Percentiles rank a stretch among this genome's conserved stretches.
Evolutionary conservation across 208 protist genomes (phyloP).

Genomic region (Naegleria lovaniensis): DNA sequence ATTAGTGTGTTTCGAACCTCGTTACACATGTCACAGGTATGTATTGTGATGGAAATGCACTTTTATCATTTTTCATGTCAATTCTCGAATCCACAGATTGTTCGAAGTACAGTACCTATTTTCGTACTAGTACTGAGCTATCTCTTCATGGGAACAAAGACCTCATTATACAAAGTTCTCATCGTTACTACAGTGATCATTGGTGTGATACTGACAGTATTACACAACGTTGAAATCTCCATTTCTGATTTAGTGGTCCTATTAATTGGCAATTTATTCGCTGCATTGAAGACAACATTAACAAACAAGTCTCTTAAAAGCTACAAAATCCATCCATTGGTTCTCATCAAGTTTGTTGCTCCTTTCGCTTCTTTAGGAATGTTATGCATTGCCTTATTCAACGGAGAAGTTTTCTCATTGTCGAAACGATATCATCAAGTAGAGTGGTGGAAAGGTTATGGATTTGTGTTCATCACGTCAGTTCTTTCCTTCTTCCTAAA

Average conservation of each 20-base stretch:
- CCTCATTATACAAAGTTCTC: background rate
- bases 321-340: conserved; percentile 3
- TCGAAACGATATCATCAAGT: background rate
- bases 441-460: background rate
- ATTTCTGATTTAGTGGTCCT: background rate
- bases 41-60: no score
- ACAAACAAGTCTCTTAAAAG: background rate
- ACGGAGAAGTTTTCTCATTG: background rate
- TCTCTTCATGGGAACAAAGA: background rate
- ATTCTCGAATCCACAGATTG: no score
- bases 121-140: background rate
- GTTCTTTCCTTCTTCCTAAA: background rate
- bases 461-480: background rate
- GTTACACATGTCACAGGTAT: background rate
- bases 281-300: background rate
- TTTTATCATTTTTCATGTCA: no score
- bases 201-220: background rate
- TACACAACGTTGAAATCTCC: background rate
- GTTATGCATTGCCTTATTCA: background rate
- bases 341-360: background rate
- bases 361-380: background rate
- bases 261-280: conserved; percentile 15
- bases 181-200: background rate
- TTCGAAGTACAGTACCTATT: background rate
- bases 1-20: background rate